These are phyloP conservation scores for Bjerkandera adusta DNA, from an alignment of 1,284 basidiomycete genomes.

Conservation along the genomic window DNA sequence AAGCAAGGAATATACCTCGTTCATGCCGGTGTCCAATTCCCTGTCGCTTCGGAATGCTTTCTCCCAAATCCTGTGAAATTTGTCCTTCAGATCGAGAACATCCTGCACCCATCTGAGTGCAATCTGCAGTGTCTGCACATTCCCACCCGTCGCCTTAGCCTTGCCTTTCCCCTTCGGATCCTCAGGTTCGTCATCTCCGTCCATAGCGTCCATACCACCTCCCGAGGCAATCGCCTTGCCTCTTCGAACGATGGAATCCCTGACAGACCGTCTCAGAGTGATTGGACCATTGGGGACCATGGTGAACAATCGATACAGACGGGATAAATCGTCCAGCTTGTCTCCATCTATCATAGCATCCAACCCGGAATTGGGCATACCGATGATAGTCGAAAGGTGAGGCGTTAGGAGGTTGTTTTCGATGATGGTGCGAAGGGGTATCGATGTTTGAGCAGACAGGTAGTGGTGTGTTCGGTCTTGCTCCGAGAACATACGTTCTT, in stretches of 20 bases:
- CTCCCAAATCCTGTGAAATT: slow-evolving; percentile 79
- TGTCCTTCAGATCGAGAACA: slow-evolving; percentile 89
- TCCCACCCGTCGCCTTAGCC: slow-evolving; percentile 35
- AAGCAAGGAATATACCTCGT: slow-evolving; percentile 61
- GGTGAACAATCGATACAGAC: slow-evolving; percentile 79
- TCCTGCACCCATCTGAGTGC: slow-evolving; percentile 96
- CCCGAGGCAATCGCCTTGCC: slow-evolving; percentile 79
- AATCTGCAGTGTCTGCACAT: slow-evolving; percentile 44
- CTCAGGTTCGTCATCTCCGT: slow-evolving; percentile 34
- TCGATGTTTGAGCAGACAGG: slow-evolving; percentile 74
- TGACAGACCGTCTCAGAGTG: slow-evolving; percentile 68
- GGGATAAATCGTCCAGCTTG: slow-evolving; percentile 74
- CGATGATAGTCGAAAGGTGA: slow-evolving; percentile 76
- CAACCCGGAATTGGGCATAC: slow-evolving; percentile 84
- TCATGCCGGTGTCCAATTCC: slow-evolving; percentile 81
- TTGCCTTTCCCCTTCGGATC: slow-evolving; percentile 60
- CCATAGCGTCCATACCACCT: slow-evolving; percentile 35
- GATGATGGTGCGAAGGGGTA: slow-evolving; percentile 73
- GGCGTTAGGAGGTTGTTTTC: slow-evolving; percentile 77
- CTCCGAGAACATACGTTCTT: slow-evolving; percentile 83
- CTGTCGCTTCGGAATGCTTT: slow-evolving; percentile 74
- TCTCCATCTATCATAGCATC: slow-evolving; percentile 86
- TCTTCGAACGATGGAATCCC: slow-evolving; percentile 72
- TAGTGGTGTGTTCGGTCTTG: slow-evolving; percentile 89
- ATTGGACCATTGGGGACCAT: slow-evolving; percentile 71